A percentile compares a stretch with the other conserved stretches of the same genome.
These are phyloP conservation scores for Pleurotus giganteus DNA, from an alignment of 768 basidiomycete genomes.

Conservation along the genomic window DNA sequence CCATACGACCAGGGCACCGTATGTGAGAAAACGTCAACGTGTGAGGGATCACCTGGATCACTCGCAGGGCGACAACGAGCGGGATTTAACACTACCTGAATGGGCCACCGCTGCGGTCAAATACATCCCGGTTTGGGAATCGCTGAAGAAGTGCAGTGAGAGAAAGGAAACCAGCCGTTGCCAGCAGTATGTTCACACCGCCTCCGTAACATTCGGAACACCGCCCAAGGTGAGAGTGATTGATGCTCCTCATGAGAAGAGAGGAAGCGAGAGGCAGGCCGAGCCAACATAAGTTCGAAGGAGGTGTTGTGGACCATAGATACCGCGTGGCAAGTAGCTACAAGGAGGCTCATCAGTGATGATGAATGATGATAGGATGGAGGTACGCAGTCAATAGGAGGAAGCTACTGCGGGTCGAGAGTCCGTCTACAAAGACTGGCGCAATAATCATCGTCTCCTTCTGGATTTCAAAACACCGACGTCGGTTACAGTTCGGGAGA, in stretches of 20 bases:
- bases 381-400: background rate
- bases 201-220: conserved; percentile 4
- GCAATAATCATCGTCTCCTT: too few species aligned
- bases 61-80: background rate
- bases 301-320: background rate
- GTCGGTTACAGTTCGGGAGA: too few species aligned
- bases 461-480: too few species aligned
- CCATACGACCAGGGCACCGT: conserved; percentile 3
- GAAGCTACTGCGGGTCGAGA: too few species aligned
- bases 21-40: background rate
- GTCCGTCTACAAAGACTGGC: too few species aligned
- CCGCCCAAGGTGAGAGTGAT: background rate
- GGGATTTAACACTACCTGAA: background rate
- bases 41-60: background rate
- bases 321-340: background rate
- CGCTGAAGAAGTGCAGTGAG: background rate
- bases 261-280: background rate
- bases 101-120: background rate
- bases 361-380: background rate
- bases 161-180: background rate
- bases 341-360: conserved; percentile 1
- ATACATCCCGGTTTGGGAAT: conserved; percentile 2
- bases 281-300: background rate
- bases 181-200: background rate
- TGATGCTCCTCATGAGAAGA: conserved; percentile 1